Evolutionary conservation across 2,329 filamentous ascomycete species (phyloP), one percentile per base, ranked within the genome.

Genomic region (Pestalotiopsis sp.): DNA sequence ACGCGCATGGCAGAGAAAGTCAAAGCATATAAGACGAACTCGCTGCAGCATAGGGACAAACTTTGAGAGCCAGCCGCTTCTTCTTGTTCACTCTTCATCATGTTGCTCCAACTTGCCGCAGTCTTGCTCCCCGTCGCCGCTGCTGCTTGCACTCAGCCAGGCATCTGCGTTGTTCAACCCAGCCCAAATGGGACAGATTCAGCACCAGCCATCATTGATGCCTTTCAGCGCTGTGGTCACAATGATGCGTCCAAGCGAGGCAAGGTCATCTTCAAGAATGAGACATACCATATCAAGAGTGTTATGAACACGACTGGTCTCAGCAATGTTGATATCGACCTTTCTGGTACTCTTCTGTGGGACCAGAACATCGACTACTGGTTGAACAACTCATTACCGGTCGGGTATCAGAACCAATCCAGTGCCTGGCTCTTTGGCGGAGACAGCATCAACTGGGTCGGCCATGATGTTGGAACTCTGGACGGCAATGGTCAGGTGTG

Each of bases 381-480:
- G 86, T 80, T 86, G 1, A 80, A 79, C 13, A 79, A 85, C 52
- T 86, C 84, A 6, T 80, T 88, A 69, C 80, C 83, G 0, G 80
- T 88, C 9, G 84, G 83, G 4, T 88, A 86, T 73, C 86, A 89
- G 74, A 87, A 89, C 71, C 86, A 87, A 70, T 84, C 82, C 13
- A 85, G 84, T 0, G 86, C 85, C 0, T 88, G 85, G 84, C 77
- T 84, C 66, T 82, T 89, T 71, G 87, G 87, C 14, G 88, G 88
- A 5, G 78, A 84, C 17, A 82, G 84, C 45, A 78, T 91, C 36
- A 75, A 78, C 14, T 82, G 86, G 70, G 78, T 84, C 40, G 87
- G 87, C 12, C 78, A 84, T 72, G 84, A 84, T 14, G 76, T 77
- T 25, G 88, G 88, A 5, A 88, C 84, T 2, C 77, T 90, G 14